Percentiles rank a stretch among this genome's conserved stretches.
Conservation (phyloP, 306 rosid species). For the barrel medic (Medicago truncatula) region DNA sequence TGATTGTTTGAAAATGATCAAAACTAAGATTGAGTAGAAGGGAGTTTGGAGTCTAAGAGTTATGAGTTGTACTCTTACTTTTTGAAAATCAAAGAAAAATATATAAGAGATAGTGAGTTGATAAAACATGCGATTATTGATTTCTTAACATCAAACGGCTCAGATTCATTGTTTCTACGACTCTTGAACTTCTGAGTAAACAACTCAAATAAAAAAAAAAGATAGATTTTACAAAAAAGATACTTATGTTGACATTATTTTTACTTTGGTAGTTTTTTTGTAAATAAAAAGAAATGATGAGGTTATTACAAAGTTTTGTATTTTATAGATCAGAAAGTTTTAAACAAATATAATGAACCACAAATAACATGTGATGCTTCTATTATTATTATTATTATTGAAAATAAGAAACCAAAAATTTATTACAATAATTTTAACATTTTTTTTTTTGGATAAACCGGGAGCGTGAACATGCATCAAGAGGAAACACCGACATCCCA, state of each 20-base stretch:
- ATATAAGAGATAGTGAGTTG: conserved; percentile 8
- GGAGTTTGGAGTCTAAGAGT: conserved; percentile 3
- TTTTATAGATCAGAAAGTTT: conserved; percentile 34
- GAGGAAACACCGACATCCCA: too few species aligned
- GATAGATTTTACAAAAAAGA: not conserved
- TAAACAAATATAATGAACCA: conserved; percentile 23
- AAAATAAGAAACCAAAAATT: too few species aligned
- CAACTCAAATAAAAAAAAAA: not conserved
- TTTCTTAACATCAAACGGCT: conserved; percentile 50
- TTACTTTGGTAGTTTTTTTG: not conserved
- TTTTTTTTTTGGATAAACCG: too few species aligned
- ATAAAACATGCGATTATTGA: conserved; percentile 19
- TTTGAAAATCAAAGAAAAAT: not conserved
- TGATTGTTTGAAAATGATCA: not conserved
- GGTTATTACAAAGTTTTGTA: conserved; percentile 49
- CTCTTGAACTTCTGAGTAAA: conserved; percentile 45
- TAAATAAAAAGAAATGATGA: conserved; percentile 39
- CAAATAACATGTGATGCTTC: conserved; percentile 38
- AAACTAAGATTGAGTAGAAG: not conserved
- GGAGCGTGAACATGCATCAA: too few species aligned
- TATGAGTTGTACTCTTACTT: conserved; percentile 29
- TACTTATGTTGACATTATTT: not conserved
- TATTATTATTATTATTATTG: not conserved
- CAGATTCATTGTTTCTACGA: conserved; percentile 44
- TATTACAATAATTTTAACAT: too few species aligned